These are phyloP conservation scores for Chenopodium suecicum DNA, from an alignment of 148 eudicot genomes.

Conservation along the genomic window DNA sequence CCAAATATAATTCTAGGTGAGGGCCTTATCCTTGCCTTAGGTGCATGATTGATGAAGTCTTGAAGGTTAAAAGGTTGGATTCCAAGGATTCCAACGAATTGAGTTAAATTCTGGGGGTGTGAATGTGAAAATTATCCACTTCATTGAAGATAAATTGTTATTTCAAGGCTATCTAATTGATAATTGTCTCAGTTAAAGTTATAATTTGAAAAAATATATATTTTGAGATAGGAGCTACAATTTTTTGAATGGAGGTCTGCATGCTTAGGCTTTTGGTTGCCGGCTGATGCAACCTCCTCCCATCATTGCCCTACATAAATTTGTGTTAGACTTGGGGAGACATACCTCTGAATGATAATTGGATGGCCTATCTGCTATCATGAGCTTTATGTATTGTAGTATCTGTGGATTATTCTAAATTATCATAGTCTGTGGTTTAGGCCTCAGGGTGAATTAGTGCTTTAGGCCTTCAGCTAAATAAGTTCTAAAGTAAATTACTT, in stretches of 20 bases:
- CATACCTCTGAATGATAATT: neutral
- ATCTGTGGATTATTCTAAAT: neutral
- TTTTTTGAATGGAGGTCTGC: neutral
- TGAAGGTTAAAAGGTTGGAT: neutral
- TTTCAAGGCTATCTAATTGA: neutral
- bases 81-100: neutral
- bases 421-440: neutral
- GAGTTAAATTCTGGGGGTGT: neutral
- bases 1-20: neutral
- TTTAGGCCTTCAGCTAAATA: too few species aligned
- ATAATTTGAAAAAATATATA: neutral
- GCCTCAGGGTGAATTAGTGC: neutral
- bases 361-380: neutral
- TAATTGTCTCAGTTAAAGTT: neutral
- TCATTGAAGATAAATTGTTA: neutral
- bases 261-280: neutral
- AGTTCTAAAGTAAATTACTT: too few species aligned
- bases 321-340: neutral
- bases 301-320: neutral
- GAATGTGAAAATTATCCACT: neutral
- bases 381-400: neutral
- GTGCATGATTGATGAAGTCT: neutral
- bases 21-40: neutral
- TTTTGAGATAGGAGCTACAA: neutral
- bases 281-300: neutral